Percentiles rank a stretch among this genome's conserved stretches.
These are phyloP conservation scores for Mycena galopus DNA, from an alignment of 768 basidiomycete genomes.

Conservation along the genomic window DNA sequence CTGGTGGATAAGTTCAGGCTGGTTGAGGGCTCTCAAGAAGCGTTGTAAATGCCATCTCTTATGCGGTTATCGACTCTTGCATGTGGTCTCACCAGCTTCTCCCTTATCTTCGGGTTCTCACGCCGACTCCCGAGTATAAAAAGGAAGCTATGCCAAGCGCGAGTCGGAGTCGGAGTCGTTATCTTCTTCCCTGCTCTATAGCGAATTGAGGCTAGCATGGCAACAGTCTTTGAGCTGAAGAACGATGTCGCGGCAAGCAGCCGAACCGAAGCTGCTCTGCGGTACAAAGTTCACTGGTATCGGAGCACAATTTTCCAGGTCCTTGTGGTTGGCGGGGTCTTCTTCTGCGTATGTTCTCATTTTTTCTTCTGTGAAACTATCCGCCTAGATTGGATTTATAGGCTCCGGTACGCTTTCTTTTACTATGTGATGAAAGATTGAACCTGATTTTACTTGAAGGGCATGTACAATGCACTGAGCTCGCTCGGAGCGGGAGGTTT, in stretches of 20 bases:
- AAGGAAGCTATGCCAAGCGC: background rate
- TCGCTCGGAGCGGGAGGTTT: slow-evolving; percentile 49
- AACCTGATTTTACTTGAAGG: slow-evolving; percentile 25
- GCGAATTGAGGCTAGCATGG: background rate
- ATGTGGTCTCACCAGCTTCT: background rate
- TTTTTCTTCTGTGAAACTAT: slow-evolving; percentile 20
- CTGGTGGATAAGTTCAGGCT: background rate
- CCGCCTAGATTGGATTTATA: slow-evolving; percentile 4
- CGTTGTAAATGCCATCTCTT: background rate
- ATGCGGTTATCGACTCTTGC: background rate
- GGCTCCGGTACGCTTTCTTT: slow-evolving; percentile 42
- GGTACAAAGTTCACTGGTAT: slow-evolving; percentile 47
- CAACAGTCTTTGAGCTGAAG: slow-evolving; percentile 31
- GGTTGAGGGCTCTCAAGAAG: background rate
- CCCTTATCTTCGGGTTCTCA: background rate
- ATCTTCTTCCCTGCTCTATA: slow-evolving; percentile 5
- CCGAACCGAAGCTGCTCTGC: background rate
- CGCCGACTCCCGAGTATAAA: background rate
- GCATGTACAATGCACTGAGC: slow-evolving; percentile 51
- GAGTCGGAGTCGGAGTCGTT: background rate
- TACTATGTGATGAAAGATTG: background rate
- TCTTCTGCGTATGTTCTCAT: slow-evolving; percentile 42
- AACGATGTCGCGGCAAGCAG: background rate
- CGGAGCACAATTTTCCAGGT: slow-evolving; percentile 48
- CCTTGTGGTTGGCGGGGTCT: slow-evolving; percentile 49